These are phyloP conservation scores for Scleroderma citrinum DNA, from an alignment of 768 basidiomycete species.

Conservation along the genomic window DNA sequence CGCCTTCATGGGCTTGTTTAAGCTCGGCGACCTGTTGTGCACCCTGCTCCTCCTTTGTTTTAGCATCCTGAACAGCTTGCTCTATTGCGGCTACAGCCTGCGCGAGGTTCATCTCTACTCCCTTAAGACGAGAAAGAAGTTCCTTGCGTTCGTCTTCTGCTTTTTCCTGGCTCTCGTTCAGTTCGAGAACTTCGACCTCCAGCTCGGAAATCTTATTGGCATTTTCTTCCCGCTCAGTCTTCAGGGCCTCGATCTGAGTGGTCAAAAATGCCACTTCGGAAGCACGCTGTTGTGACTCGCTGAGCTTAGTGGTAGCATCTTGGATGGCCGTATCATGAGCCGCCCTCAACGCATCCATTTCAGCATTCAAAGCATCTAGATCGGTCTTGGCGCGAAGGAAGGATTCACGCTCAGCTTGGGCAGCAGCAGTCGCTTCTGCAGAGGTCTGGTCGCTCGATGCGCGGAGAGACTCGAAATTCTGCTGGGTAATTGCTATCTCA, in stretches of 20 bases:
- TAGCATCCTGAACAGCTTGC: constrained; percentile 41
- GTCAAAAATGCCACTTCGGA: constrained; percentile 39
- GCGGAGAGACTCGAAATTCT: constrained; percentile 47
- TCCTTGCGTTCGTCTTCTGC: constrained; percentile 53
- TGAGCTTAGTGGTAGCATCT: constrained; percentile 40
- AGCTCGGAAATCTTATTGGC: constrained; percentile 70
- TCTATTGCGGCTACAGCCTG: constrained; percentile 43
- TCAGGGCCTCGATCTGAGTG: constrained; percentile 46
- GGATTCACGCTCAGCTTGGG: constrained; percentile 57
- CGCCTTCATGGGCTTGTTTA: constrained; percentile 39
- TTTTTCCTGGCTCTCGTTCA: constrained; percentile 63
- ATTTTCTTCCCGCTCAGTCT: constrained; percentile 63
- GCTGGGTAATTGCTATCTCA: constrained; percentile 45
- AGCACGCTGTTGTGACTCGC: constrained; percentile 42
- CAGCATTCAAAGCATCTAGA: constrained; percentile 47
- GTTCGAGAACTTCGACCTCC: constrained; percentile 75
- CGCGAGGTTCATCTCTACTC: constrained; percentile 49
- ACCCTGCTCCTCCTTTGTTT: constrained; percentile 43
- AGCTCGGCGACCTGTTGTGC: constrained; percentile 35
- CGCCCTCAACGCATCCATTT: constrained; percentile 44
- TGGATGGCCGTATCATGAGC: constrained; percentile 46
- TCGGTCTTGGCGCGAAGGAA: constrained; percentile 60
- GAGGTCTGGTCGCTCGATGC: constrained; percentile 39
- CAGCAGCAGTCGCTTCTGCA: constrained; percentile 42
- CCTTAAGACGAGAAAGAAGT: constrained; percentile 40